Percentiles rank a stretch among this genome's conserved stretches.
Conservation (phyloP, 164 flowering plant species). For the Kalanchoe fedtschenkoi region DNA sequence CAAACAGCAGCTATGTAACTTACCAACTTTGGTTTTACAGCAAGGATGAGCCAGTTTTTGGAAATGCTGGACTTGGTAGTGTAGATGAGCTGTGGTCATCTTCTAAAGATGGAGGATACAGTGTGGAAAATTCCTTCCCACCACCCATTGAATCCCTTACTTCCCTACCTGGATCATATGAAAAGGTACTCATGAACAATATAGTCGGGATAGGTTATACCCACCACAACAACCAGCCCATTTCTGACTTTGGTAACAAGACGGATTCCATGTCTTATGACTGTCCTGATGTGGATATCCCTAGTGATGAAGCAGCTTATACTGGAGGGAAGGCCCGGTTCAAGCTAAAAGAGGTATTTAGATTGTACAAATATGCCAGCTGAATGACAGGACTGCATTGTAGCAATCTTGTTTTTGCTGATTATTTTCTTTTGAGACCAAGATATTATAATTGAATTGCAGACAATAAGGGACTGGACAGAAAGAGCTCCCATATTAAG, state of each 20-base stretch:
- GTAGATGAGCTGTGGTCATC: slow-evolving; percentile 66
- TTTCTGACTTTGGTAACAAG: slow-evolving; percentile 16
- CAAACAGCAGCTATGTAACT: slow-evolving; percentile 37
- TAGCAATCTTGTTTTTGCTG: background rate
- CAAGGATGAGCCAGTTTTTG: slow-evolving; percentile 52
- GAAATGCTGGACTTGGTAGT: slow-evolving; percentile 33
- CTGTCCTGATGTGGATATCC: slow-evolving; percentile 14
- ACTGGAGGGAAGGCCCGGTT: background rate
- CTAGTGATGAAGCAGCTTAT: too few relatives aligned
- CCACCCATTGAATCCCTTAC: slow-evolving; percentile 24
- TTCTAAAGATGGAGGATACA: slow-evolving; percentile 39
- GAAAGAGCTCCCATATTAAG: slow-evolving; percentile 14
- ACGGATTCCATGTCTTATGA: slow-evolving; percentile 15
- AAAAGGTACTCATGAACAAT: slow-evolving; percentile 17
- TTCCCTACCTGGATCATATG: slow-evolving; percentile 16
- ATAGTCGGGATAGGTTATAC: slow-evolving; percentile 22
- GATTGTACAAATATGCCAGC: background rate
- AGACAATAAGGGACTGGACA: slow-evolving; percentile 15
- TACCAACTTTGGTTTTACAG: slow-evolving; percentile 67
- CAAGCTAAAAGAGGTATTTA: background rate
- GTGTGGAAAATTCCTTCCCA: slow-evolving; percentile 26
- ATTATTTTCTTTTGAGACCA: background rate
- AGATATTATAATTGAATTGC: slow-evolving; percentile 2
- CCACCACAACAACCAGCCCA: slow-evolving; percentile 18
- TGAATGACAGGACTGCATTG: background rate